Percentiles rank a stretch among this genome's conserved stretches.
phyloP scores from a whole-genome alignment of 371 early-diverging fungal species.

The Dichotomocladium elegans region DNA sequence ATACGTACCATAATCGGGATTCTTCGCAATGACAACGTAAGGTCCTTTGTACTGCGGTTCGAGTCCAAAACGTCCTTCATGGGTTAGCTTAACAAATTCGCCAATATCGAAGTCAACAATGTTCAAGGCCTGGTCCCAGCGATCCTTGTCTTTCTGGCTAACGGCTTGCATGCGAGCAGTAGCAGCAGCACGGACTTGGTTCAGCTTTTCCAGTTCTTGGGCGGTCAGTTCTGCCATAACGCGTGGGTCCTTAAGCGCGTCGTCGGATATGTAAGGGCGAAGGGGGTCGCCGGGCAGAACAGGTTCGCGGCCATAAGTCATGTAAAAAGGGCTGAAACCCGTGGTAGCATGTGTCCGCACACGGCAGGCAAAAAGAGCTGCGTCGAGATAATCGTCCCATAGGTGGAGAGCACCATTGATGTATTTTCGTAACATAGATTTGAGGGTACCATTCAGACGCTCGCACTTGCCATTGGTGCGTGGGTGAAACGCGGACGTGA shows the following conservation, averaged over 20 bases:
- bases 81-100: constrained; percentile 2
- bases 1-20: neutral
- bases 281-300: constrained; percentile 10
- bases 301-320: constrained; percentile 13
- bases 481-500: constrained; percentile 18
- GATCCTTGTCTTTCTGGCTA: constrained; percentile 12
- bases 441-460: constrained; percentile 8
- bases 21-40: neutral
- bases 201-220: neutral
- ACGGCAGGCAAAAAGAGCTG: no score
- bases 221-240: neutral
- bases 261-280: neutral
- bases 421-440: constrained; percentile 7
- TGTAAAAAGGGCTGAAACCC: constrained; percentile 7
- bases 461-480: constrained; percentile 20
- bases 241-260: neutral
- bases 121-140: constrained; percentile 11
- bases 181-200: neutral
- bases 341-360: constrained; percentile 1
- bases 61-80: neutral
- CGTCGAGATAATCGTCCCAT: constrained; percentile 11
- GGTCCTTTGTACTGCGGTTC: constrained; percentile 5
- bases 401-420: neutral
- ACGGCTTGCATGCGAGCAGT: neutral
- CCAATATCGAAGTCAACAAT: constrained; percentile 2